These are phyloP conservation scores for Talinum fruticosum DNA, from an alignment of 148 eudicot species.

Conservation along the genomic window DNA sequence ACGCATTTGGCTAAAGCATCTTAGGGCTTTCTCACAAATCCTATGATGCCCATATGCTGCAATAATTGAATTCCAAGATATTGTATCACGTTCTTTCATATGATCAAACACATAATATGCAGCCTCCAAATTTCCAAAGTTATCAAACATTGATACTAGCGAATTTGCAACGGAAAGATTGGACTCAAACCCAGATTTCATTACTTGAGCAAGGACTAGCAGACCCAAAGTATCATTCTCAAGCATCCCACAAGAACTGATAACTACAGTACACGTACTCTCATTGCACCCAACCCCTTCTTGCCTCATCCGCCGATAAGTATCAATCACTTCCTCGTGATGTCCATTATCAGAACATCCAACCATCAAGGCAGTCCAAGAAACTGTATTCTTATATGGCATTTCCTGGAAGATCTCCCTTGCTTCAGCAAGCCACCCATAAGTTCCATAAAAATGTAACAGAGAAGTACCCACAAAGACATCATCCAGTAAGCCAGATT, in stretches of 20 bases:
- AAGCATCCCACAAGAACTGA: slow-evolving; percentile 59
- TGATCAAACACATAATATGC: slow-evolving; percentile 50
- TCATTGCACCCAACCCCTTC: slow-evolving; percentile 48
- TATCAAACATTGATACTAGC: slow-evolving; percentile 64
- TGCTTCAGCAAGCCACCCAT: slow-evolving; percentile 45
- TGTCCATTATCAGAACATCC: slow-evolving; percentile 41
- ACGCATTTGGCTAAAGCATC: slow-evolving; percentile 57
- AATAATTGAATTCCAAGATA: slow-evolving; percentile 80
- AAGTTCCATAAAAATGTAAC: slow-evolving; percentile 59
- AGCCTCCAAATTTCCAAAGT: slow-evolving; percentile 36
- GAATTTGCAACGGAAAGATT: slow-evolving; percentile 65
- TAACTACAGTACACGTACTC: slow-evolving; percentile 52
- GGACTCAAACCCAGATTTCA: slow-evolving; percentile 51
- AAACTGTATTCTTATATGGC: slow-evolving; percentile 61
- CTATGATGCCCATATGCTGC: slow-evolving; percentile 53
- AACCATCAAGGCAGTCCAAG: slow-evolving; percentile 81
- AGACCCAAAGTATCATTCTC: slow-evolving; percentile 51
- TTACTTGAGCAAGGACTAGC: slow-evolving; percentile 61
- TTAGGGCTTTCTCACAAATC: slow-evolving; percentile 41
- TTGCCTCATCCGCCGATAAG: slow-evolving; percentile 45
- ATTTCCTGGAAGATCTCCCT: slow-evolving; percentile 48
- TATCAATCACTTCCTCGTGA: slow-evolving; percentile 32
- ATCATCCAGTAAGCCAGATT: slow-evolving; percentile 46
- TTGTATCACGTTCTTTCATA: slow-evolving; percentile 61
- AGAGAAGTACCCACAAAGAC: slow-evolving; percentile 60